Evolutionary conservation across 2,329 filamentous ascomycete genomes (phyloP).

Genomic region (Pseudocercospora musae): DNA sequence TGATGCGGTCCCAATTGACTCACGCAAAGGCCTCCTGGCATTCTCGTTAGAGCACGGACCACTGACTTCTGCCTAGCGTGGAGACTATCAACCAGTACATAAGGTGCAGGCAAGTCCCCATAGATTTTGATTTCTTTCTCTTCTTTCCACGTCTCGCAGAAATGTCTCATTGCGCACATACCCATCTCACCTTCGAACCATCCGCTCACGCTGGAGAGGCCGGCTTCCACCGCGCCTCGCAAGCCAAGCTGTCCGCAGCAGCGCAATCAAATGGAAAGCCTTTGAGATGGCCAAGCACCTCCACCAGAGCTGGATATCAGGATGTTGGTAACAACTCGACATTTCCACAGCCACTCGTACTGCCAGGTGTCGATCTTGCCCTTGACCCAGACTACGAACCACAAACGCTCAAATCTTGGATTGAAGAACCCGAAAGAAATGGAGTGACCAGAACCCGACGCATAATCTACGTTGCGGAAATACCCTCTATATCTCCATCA

Average conservation of each 20-base stretch:
- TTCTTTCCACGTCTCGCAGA: too few relatives aligned
- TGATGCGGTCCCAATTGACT: background rate
- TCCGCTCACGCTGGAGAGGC: background rate
- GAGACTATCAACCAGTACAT: background rate
- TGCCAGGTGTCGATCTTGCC: constrained; percentile 59
- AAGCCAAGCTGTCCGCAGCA: background rate
- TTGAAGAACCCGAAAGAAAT: constrained; percentile 47
- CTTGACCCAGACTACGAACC: constrained; percentile 50
- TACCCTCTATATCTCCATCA: constrained; percentile 42
- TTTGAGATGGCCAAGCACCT: background rate
- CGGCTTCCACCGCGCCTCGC: background rate
- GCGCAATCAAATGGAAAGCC: background rate
- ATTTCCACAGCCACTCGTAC: constrained; percentile 59
- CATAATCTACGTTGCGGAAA: constrained; percentile 54
- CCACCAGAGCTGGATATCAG: background rate
- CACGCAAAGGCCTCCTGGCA: background rate
- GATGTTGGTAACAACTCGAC: constrained; percentile 14
- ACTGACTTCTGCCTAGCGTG: background rate
- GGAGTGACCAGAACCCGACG: constrained; percentile 45
- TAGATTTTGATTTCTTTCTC: background rate
- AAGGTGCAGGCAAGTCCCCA: background rate
- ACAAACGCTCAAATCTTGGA: constrained; percentile 55
- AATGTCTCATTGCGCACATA: background rate
- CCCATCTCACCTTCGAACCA: background rate
- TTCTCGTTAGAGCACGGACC: background rate